Conservation (phyloP, 2,329 filamentous ascomycete genomes). For the Sporothrix brasiliensis region DNA sequence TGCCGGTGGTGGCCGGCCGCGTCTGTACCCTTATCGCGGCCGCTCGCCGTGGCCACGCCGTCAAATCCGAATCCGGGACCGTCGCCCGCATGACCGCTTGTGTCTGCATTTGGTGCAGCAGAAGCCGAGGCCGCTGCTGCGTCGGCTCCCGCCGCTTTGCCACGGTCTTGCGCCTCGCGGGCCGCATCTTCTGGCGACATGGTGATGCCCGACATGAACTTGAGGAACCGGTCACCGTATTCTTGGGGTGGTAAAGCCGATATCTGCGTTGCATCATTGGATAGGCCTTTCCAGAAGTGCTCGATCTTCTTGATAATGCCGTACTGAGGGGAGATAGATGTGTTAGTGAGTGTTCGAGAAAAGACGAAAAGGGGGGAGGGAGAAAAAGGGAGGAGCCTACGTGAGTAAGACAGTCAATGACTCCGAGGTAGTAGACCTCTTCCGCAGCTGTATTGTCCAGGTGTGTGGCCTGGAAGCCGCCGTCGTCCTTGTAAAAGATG, state of each 20-base stretch:
- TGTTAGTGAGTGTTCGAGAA: constrained; percentile 35
- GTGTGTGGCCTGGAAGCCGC: constrained; percentile 89
- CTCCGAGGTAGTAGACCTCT: constrained; percentile 96
- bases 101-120: constrained; percentile 39
- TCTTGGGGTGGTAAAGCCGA: constrained; percentile 87
- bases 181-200: constrained; percentile 82
- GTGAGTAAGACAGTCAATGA: constrained; percentile 97
- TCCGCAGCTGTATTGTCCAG: constrained; percentile 83
- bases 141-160: constrained; percentile 46
- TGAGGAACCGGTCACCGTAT: constrained; percentile 91
- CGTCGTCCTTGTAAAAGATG: constrained; percentile 91
- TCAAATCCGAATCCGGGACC: constrained; percentile 60
- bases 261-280: constrained; percentile 80
- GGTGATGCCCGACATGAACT: constrained; percentile 87
- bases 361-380: constrained; percentile 37
- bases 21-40: constrained; percentile 41
- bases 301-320: constrained; percentile 92
- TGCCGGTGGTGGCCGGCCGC: constrained; percentile 44
- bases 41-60: constrained; percentile 42
- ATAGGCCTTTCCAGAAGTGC: constrained; percentile 95
- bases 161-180: constrained; percentile 58
- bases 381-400: constrained; percentile 59
- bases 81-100: constrained; percentile 36
- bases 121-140: constrained; percentile 12
- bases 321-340: constrained; percentile 60